Conservation (phyloP, 2,329 filamentous ascomycete genomes). For the Rutstroemia sydowiana region DNA sequence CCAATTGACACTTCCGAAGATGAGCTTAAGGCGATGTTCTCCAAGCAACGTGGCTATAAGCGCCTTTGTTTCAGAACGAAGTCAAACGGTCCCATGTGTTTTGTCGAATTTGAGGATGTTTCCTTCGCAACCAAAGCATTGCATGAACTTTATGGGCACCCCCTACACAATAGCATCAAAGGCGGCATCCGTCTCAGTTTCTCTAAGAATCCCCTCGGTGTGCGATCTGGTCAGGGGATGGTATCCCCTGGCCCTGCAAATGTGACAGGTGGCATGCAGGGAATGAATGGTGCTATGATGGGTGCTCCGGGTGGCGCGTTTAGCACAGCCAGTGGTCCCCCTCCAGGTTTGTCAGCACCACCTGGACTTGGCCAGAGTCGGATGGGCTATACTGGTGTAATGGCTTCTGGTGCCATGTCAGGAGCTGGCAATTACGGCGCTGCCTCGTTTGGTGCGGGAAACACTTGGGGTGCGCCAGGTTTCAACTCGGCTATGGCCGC, state of each 20-base stretch:
- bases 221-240: conserved; percentile 64
- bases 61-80: conserved; percentile 92
- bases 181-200: conserved; percentile 94
- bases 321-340: conserved; percentile 53
- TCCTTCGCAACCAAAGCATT: conserved; percentile 87
- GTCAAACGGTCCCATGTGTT: conserved; percentile 95
- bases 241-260: conserved; percentile 32
- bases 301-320: conserved; percentile 28
- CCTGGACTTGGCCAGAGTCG: conserved; percentile 53
- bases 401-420: conserved; percentile 20
- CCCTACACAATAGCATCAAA: conserved; percentile 84
- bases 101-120: conserved; percentile 95
- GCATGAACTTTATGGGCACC: conserved; percentile 80
- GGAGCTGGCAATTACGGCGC: conserved; percentile 19
- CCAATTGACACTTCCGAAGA: conserved; percentile 90
- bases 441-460: conserved; percentile 21
- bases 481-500: conserved; percentile 27
- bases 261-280: conserved; percentile 42
- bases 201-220: conserved; percentile 93
- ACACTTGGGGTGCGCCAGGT: conserved; percentile 25
- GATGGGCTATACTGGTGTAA: conserved; percentile 21
- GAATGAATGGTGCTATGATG: conserved; percentile 51
- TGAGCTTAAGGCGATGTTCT: conserved; percentile 89
- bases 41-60: conserved; percentile 90
- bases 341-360: conserved; percentile 71